Evolutionary conservation across 768 basidiomycete genomes (phyloP).

Genomic region (Leccinum obscurum): DNA sequence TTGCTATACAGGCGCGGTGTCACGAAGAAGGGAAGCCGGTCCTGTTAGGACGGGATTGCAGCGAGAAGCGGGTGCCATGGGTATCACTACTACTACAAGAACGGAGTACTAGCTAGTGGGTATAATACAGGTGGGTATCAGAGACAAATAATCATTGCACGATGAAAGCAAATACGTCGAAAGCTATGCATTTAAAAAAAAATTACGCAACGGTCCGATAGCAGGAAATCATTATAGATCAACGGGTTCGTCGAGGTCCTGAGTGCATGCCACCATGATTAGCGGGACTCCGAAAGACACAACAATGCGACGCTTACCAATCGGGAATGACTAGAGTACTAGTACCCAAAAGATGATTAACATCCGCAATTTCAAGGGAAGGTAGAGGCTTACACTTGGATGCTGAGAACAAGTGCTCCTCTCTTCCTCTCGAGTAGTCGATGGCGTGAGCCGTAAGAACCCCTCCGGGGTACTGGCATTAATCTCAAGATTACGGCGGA

Average conservation of each 20-base stretch:
- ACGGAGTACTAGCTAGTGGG: no score
- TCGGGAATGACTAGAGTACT: slow-evolving; percentile 28
- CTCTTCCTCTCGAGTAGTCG: slow-evolving; percentile 1
- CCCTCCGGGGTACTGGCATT: slow-evolving; percentile 8
- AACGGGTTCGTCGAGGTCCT: slow-evolving; percentile 27
- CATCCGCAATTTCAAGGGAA: not conserved
- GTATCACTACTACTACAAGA: not conserved
- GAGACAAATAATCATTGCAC: not conserved
- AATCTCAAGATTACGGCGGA: slow-evolving; percentile 18
- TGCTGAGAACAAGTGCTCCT: slow-evolving; percentile 14
- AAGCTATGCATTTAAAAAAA: slow-evolving; percentile 1
- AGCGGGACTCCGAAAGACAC: not conserved
- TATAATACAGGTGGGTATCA: not conserved
- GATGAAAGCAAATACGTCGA: not conserved
- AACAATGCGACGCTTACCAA: slow-evolving; percentile 14
- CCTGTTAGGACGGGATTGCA: not conserved
- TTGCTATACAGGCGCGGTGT: not conserved
- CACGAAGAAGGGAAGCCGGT: not conserved
- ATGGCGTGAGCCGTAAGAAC: not conserved
- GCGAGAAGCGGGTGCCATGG: not conserved
- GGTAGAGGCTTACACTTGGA: slow-evolving; percentile 16
- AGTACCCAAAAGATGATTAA: not conserved
- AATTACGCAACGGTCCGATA: no score
- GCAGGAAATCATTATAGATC: slow-evolving; percentile 15
- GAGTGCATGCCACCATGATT: not conserved